Percentiles rank a stretch among this genome's conserved stretches.
Evolutionary conservation across 2,329 filamentous ascomycete species (phyloP).

Genomic region (Fusarium sp.): DNA sequence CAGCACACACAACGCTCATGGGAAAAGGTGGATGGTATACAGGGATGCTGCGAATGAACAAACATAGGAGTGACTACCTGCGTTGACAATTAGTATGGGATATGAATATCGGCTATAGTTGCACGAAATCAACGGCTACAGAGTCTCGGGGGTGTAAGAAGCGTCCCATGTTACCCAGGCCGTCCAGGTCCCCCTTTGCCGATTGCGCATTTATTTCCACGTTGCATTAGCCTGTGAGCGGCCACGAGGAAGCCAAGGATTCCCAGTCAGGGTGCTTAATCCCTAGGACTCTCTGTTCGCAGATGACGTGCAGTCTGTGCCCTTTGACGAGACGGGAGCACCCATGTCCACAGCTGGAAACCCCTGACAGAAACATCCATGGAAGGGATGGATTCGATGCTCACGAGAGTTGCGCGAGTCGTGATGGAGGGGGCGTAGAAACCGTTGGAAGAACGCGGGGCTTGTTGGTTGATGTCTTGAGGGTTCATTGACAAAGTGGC

Average conservation of each 20-base stretch:
- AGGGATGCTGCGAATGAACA: constrained; percentile 4
- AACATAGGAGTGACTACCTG: constrained; percentile 1
- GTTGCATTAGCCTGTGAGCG: constrained; percentile 6
- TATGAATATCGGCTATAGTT: constrained; percentile 8
- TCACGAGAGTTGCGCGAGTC: background rate
- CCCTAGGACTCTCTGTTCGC: constrained; percentile 4
- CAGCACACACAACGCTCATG: background rate
- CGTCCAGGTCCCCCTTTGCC: background rate
- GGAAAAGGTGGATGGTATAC: constrained; percentile 2
- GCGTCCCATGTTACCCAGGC: background rate
- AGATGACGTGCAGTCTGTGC: constrained; percentile 40
- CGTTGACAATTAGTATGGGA: constrained; percentile 2
- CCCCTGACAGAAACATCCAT: no score
- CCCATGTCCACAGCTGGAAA: background rate
- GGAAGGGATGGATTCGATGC: constrained; percentile 3
- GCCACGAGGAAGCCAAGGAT: constrained; percentile 1
- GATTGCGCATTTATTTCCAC: constrained; percentile 11
- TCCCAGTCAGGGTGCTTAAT: constrained; percentile 15
- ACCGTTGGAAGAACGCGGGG: background rate
- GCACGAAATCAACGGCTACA: constrained; percentile 23
- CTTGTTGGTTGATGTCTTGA: constrained; percentile 3
- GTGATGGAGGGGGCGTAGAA: constrained; percentile 22
- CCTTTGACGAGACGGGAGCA: constrained; percentile 31
- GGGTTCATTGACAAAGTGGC: constrained; percentile 9
- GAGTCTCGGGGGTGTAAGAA: background rate